A percentile compares a stretch with the other conserved stretches of the same genome.
These are phyloP conservation scores for Melastoma candidum DNA, from an alignment of 441 rosid genomes.

Conservation along the genomic window DNA sequence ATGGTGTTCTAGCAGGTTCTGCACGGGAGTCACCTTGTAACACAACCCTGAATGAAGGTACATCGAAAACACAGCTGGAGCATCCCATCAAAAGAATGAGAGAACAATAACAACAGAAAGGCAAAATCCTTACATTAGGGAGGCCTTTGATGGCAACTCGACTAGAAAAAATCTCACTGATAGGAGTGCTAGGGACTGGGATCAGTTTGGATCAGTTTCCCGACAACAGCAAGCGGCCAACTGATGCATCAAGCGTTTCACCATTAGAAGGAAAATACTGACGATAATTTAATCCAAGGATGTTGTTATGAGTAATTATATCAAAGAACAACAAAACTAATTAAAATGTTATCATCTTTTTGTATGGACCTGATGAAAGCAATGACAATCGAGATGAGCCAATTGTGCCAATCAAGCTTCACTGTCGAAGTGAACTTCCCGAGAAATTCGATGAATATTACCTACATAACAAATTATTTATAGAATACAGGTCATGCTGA, in stretches of 20 bases:
- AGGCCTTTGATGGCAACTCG: too few relatives aligned
- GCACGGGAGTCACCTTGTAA: too few relatives aligned
- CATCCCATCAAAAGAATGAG: too few relatives aligned
- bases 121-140: too few relatives aligned
- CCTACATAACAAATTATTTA: too few relatives aligned
- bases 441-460: slow-evolving; percentile 8
- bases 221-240: slow-evolving; percentile 14
- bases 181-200: slow-evolving; percentile 11
- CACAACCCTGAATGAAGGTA: too few relatives aligned
- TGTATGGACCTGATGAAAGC: slow-evolving; percentile 12
- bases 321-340: background rate
- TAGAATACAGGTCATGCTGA: too few relatives aligned
- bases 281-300: background rate
- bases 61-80: too few relatives aligned
- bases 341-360: background rate
- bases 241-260: slow-evolving; percentile 1
- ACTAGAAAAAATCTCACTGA: background rate
- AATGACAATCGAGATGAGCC: slow-evolving; percentile 7
- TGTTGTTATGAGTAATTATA: background rate
- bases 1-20: too few relatives aligned
- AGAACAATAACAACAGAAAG: too few relatives aligned
- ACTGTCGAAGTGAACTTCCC: slow-evolving; percentile 13
- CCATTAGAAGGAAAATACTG: background rate
- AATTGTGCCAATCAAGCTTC: slow-evolving; percentile 7
- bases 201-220: slow-evolving; percentile 5